Evolutionary conservation across 208 protist species (phyloP).

Genomic region (Leishmania turanica): DNA sequence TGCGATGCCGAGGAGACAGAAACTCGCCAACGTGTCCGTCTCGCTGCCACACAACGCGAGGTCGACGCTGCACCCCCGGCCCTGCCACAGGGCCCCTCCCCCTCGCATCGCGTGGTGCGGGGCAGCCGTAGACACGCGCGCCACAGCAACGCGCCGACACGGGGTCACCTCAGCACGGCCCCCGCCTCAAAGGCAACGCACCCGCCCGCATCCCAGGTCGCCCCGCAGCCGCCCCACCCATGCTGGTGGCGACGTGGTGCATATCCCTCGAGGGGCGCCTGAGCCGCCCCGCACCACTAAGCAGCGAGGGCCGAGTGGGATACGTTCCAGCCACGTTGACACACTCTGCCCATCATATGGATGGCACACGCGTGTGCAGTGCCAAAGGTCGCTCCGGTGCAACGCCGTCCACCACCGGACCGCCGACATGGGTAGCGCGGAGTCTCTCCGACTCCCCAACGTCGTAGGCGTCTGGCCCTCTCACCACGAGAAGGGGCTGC

Average conservation of each 20-base stretch:
- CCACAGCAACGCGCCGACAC: background rate
- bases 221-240: background rate
- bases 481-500: background rate
- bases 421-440: background rate
- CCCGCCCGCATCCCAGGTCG: too few species aligned
- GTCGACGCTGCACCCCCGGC: background rate
- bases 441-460: background rate
- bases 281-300: too few species aligned
- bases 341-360: background rate
- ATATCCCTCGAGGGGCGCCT: too few species aligned
- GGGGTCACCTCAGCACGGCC: background rate
- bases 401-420: background rate
- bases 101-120: background rate
- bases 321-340: background rate
- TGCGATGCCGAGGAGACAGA: background rate
- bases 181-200: too few species aligned
- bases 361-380: background rate
- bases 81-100: background rate
- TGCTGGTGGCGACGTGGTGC: background rate
- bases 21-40: background rate
- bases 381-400: background rate
- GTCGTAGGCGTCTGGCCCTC: background rate
- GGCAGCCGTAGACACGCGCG: background rate
- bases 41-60: background rate
- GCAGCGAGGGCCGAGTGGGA: background rate